Evolutionary conservation across 1,139 yeast species (phyloP).

Genomic region (Magnusiomyces sp.): DNA sequence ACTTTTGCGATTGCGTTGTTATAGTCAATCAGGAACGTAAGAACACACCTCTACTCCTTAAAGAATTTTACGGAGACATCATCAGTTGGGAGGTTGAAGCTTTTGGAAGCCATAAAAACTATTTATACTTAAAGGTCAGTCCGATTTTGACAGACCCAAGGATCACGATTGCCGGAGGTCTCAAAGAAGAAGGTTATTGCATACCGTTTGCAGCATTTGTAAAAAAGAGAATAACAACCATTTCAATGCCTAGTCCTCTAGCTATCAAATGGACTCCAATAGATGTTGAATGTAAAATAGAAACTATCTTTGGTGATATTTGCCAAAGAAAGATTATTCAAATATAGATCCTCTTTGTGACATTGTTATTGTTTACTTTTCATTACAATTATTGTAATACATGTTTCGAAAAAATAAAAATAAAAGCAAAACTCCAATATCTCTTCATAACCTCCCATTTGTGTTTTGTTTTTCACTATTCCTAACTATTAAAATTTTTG

Average conservation of each 20-base stretch:
- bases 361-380: no score
- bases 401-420: no score
- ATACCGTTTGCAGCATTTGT: neutral
- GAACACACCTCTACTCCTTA: neutral
- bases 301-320: constrained; percentile 2
- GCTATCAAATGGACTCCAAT: neutral
- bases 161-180: neutral
- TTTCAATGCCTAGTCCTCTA: neutral
- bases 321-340: constrained; percentile 29
- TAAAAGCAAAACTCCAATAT: no score
- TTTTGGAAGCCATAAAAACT: neutral
- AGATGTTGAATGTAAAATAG: neutral
- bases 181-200: neutral
- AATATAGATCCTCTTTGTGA: no score
- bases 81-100: neutral
- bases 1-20: neutral
- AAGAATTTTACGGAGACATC: neutral
- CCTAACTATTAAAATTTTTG: no score
- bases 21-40: neutral
- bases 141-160: neutral
- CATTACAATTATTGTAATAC: no score
- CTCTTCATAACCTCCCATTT: no score
- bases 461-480: no score
- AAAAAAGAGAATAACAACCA: neutral
- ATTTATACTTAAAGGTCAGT: neutral